Evolutionary conservation across 1,284 basidiomycete genomes (phyloP).

Genomic region (Inonotus hispidus): DNA sequence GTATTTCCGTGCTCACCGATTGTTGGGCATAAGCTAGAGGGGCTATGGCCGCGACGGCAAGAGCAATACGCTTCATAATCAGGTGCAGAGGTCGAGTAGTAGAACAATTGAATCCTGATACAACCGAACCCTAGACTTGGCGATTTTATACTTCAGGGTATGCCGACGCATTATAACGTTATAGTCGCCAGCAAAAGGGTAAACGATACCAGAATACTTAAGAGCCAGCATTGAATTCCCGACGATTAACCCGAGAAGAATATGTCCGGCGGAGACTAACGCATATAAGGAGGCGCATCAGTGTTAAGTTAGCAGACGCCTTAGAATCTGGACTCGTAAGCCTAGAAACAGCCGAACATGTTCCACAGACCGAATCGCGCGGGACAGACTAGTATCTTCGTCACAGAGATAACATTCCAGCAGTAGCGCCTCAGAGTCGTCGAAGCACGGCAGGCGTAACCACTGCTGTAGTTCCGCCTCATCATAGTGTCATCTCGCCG

Average conservation of each 20-base stretch:
- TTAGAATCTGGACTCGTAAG: not conserved
- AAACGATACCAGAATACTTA: not conserved
- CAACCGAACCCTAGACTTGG: too few species aligned
- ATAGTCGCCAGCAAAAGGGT: too few species aligned
- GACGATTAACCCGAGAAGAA: not conserved
- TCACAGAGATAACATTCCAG: too few species aligned
- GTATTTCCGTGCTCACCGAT: not conserved
- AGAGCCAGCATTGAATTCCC: not conserved
- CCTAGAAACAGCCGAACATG: not conserved
- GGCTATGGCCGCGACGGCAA: conserved; percentile 6
- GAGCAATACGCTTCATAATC: conserved; percentile 6
- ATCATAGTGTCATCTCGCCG: not conserved
- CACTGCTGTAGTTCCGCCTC: not conserved
- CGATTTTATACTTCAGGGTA: too few species aligned
- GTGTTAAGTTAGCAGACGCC: not conserved
- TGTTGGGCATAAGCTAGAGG: conserved; percentile 10
- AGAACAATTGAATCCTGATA: not conserved
- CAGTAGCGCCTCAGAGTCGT: not conserved
- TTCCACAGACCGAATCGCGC: not conserved
- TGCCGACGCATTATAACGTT: too few species aligned
- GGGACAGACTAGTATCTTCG: not conserved
- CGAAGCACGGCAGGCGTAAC: not conserved
- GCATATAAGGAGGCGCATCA: not conserved
- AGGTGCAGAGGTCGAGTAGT: not conserved
- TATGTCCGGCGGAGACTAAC: not conserved